Evolutionary conservation across 305 asterid species (phyloP).

Genomic region (Galium porrigens): DNA sequence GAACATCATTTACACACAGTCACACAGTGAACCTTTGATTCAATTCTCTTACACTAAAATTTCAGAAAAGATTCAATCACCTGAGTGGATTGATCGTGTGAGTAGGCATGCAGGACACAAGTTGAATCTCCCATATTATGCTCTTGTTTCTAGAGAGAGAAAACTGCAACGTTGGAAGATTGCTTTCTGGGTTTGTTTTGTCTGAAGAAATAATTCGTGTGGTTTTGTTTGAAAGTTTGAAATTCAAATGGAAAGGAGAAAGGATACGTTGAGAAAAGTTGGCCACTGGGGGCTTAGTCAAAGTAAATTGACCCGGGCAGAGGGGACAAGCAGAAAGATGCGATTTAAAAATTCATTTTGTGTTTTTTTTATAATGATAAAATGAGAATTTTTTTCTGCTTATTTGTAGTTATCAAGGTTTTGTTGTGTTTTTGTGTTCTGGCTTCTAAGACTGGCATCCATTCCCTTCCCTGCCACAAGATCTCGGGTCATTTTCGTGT

Average conservation of each 20-base stretch:
- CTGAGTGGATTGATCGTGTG: constrained; percentile 55
- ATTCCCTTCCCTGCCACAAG: constrained; percentile 4
- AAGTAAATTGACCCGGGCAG: background rate
- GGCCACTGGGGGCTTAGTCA: constrained; percentile 14
- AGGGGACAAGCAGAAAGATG: constrained; percentile 1
- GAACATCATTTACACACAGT: background rate
- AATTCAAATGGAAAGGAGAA: constrained; percentile 27
- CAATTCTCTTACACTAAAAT: no score
- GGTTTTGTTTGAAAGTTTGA: constrained; percentile 21
- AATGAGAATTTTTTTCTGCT: background rate
- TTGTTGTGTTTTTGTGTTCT: background rate
- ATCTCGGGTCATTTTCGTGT: constrained; percentile 10
- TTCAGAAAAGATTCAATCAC: constrained; percentile 17
- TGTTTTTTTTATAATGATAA: background rate
- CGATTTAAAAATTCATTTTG: background rate
- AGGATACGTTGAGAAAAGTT: constrained; percentile 17
- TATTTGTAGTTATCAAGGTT: background rate
- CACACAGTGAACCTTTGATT: background rate
- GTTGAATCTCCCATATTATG: constrained; percentile 57
- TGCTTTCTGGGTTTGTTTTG: background rate
- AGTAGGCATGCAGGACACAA: constrained; percentile 52
- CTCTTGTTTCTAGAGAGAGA: background rate
- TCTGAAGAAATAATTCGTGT: background rate
- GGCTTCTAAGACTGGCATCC: constrained; percentile 9
- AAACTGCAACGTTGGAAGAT: background rate